These are phyloP conservation scores for Quercus variabilis DNA, from an alignment of 306 rosid species.

Conservation along the genomic window DNA sequence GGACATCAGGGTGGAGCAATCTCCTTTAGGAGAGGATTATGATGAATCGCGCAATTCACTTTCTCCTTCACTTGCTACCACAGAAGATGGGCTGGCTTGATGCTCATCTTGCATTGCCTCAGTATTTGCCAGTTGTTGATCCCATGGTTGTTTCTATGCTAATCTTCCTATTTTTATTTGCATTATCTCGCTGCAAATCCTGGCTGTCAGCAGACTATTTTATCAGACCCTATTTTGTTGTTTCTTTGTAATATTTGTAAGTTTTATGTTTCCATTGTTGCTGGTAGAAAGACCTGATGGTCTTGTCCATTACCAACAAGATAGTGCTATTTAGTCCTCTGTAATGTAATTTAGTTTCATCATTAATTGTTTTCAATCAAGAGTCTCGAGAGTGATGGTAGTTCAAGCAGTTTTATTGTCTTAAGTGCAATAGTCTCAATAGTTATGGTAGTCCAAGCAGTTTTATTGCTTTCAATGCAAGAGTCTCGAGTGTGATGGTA, in stretches of 20 bases:
- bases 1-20: conserved; percentile 92
- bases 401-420: neutral
- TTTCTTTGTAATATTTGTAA: conserved; percentile 45
- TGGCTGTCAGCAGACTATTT: conserved; percentile 17
- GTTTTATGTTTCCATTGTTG: conserved; percentile 27
- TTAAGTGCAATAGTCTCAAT: neutral
- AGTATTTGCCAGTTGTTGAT: conserved; percentile 1
- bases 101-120: neutral
- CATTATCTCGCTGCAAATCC: conserved; percentile 45
- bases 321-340: conserved; percentile 23
- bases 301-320: conserved; percentile 30
- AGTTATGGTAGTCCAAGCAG: neutral
- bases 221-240: conserved; percentile 25
- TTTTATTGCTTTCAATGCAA: neutral
- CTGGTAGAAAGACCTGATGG: conserved; percentile 19
- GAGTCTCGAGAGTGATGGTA: neutral
- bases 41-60: conserved; percentile 85
- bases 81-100: conserved; percentile 85
- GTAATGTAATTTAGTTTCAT: conserved; percentile 31
- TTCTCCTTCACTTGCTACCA: conserved; percentile 86
- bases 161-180: conserved; percentile 24
- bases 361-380: neutral
- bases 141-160: conserved; percentile 8
- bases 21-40: conserved; percentile 87
- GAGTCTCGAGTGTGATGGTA: neutral